Conservation (phyloP, 108 stramenopile genomes). For the Skeletonema grethae region DNA sequence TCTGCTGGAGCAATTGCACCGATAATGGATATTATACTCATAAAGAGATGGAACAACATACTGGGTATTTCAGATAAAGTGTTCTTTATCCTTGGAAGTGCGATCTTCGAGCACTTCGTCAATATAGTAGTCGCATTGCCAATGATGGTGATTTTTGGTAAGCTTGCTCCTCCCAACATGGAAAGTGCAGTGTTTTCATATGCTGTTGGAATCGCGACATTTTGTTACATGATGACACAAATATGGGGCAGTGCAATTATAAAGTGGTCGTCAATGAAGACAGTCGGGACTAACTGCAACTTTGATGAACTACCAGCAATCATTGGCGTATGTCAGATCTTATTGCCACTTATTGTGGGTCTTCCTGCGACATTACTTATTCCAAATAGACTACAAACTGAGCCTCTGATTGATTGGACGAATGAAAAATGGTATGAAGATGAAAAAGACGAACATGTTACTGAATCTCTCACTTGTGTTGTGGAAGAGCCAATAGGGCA, state of each 20-base stretch:
- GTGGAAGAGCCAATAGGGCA: neutral
- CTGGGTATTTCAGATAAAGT: conserved; percentile 44
- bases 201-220: conserved; percentile 44
- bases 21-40: conserved; percentile 43
- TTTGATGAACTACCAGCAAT: conserved; percentile 34
- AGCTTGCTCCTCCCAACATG: conserved; percentile 45
- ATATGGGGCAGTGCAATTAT: conserved; percentile 45
- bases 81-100: conserved; percentile 48
- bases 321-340: conserved; percentile 27
- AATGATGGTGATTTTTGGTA: conserved; percentile 41
- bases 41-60: conserved; percentile 36
- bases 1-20: conserved; percentile 34
- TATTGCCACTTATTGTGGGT: conserved; percentile 25
- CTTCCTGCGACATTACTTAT: conserved; percentile 28
- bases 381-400: conserved; percentile 39
- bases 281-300: conserved; percentile 46
- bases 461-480: neutral
- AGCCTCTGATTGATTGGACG: conserved; percentile 31
- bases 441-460: neutral
- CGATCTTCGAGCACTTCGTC: conserved; percentile 48
- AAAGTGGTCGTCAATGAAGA: conserved; percentile 44
- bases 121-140: conserved; percentile 33
- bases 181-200: conserved; percentile 50
- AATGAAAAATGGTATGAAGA: conserved; percentile 31
- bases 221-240: conserved; percentile 32